Conservation (phyloP, 805 yeast species). For the Kregervanrija delftensis region DNA sequence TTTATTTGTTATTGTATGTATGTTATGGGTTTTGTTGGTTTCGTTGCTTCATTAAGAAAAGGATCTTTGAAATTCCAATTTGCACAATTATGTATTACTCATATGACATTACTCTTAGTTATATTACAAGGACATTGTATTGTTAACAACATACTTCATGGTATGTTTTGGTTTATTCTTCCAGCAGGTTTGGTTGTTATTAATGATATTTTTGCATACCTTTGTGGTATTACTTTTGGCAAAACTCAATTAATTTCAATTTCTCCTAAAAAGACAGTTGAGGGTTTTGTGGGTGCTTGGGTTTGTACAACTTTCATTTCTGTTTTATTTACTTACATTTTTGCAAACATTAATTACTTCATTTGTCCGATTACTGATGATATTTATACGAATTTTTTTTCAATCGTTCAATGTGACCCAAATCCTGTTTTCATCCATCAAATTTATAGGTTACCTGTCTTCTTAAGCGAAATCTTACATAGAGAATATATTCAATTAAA, state of each 20-base stretch:
- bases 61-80: slow-evolving; percentile 90
- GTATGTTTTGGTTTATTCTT: slow-evolving; percentile 88
- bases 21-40: slow-evolving; percentile 81
- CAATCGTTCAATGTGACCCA: slow-evolving; percentile 66
- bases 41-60: slow-evolving; percentile 82
- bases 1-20: slow-evolving; percentile 80
- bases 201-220: slow-evolving; percentile 92
- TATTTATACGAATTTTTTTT: slow-evolving; percentile 39
- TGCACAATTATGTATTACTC: slow-evolving; percentile 88
- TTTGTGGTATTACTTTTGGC: slow-evolving; percentile 96
- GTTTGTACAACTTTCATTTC: slow-evolving; percentile 78
- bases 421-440: slow-evolving; percentile 88
- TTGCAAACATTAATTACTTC: slow-evolving; percentile 64
- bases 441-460: slow-evolving; percentile 66
- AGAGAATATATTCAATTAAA: slow-evolving; percentile 53
- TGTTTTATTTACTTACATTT: slow-evolving; percentile 52
- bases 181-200: slow-evolving; percentile 90
- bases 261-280: slow-evolving; percentile 95
- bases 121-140: slow-evolving; percentile 93
- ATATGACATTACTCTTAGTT: slow-evolving; percentile 84
- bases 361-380: slow-evolving; percentile 70
- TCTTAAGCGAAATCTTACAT: slow-evolving; percentile 40
- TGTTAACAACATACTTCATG: slow-evolving; percentile 81
- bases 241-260: slow-evolving; percentile 85
- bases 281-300: slow-evolving; percentile 98